Evolutionary conservation across 352 stramenopile genomes (phyloP).

Genomic region (Sclerospora graminicola): DNA sequence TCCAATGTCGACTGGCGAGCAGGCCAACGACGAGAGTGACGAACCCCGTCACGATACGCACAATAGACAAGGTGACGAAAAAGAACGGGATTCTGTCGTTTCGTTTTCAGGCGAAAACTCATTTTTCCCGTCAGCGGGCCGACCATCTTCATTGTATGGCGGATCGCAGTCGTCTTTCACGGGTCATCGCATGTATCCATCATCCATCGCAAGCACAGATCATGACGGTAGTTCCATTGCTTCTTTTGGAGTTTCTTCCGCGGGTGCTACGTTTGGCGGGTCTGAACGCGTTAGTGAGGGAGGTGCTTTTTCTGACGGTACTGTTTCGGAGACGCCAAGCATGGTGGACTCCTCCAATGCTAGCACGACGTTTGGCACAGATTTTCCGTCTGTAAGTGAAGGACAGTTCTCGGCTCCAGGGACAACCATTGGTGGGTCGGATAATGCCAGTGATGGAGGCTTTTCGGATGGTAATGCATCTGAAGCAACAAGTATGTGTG

Average conservation of each 20-base stretch:
- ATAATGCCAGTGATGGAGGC: constrained; percentile 41
- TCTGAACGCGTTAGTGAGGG: constrained; percentile 60
- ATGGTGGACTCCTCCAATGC: constrained; percentile 64
- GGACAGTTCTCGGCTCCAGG: constrained; percentile 52
- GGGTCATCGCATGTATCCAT: constrained; percentile 31
- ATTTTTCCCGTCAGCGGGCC: constrained; percentile 21
- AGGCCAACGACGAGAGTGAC: constrained; percentile 1
- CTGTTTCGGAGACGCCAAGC: constrained; percentile 58
- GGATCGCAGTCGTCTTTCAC: constrained; percentile 33
- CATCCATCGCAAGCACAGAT: constrained; percentile 27
- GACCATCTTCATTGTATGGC: constrained; percentile 24
- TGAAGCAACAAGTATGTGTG: constrained; percentile 42
- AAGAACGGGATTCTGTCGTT: constrained; percentile 29
- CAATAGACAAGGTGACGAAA: constrained; percentile 20
- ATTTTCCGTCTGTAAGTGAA: constrained; percentile 68
- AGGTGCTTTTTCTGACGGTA: constrained; percentile 52
- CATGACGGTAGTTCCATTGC: constrained; percentile 43
- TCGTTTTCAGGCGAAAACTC: constrained; percentile 27
- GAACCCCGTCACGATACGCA: constrained; percentile 8
- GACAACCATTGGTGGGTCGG: constrained; percentile 45
- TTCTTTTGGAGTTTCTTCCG: constrained; percentile 63
- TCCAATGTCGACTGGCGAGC: constrained; percentile 2
- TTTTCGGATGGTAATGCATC: constrained; percentile 57
- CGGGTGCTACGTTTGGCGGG: constrained; percentile 65
- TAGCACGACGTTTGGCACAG: constrained; percentile 63